These are phyloP conservation scores for Aspergillus cristatus DNA, from an alignment of 495 filamentous ascomycete genomes.

Conservation along the genomic window DNA sequence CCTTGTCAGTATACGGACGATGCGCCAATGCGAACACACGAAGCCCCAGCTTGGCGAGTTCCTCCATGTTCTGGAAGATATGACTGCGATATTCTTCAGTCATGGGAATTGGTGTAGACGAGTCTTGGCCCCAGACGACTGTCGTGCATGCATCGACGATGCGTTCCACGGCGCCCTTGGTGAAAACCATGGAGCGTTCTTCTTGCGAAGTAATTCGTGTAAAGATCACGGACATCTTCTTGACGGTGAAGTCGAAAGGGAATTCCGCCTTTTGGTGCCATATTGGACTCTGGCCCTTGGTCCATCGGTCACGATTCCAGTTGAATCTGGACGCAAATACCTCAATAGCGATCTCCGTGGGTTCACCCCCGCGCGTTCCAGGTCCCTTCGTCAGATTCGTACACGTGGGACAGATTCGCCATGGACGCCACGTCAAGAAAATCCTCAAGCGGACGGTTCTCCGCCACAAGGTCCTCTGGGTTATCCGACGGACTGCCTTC, in stretches of 20 bases:
- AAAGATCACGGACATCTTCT: conserved; percentile 62
- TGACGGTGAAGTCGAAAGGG: conserved; percentile 60
- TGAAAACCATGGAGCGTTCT: conserved; percentile 44
- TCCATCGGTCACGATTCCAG: conserved; percentile 45
- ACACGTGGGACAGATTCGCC: conserved; percentile 57
- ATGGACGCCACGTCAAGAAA: conserved; percentile 55
- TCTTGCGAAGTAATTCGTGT: conserved; percentile 17
- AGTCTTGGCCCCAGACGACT: conserved; percentile 32
- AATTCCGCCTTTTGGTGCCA: conserved; percentile 53
- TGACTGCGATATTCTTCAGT: conserved; percentile 30
- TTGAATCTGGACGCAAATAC: conserved; percentile 57
- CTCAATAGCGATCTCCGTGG: conserved; percentile 63
- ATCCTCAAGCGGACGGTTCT: conserved; percentile 34
- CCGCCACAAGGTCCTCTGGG: conserved; percentile 27
- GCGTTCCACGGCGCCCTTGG: conserved; percentile 75
- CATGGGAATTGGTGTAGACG: conserved; percentile 29
- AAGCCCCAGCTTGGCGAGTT: conserved; percentile 53
- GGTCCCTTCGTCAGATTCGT: conserved; percentile 29
- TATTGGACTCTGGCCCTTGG: conserved; percentile 37
- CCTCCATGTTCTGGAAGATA: conserved; percentile 57
- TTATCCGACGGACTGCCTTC: conserved; percentile 14
- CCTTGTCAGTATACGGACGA: conserved; percentile 20
- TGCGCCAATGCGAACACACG: conserved; percentile 56
- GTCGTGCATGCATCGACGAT: conserved; percentile 59
- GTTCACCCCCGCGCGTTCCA: conserved; percentile 59